A percentile compares a stretch with the other conserved stretches of the same genome.
Evolutionary conservation across 805 yeast genomes (phyloP).

Genomic region (Lipomyces spencermartinsiae): DNA sequence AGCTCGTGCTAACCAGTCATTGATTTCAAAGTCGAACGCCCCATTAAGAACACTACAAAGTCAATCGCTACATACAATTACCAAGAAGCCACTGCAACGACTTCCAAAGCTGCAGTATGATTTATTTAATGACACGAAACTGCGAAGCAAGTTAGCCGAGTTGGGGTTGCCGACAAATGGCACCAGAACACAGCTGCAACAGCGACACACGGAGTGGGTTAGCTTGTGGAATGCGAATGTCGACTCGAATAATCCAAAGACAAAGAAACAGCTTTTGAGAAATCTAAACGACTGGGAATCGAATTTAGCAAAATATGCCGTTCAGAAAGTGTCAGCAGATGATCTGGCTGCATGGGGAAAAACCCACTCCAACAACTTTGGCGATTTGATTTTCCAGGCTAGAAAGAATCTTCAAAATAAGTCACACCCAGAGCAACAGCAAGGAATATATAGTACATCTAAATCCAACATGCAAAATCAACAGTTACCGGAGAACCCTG

Average conservation of each 20-base stretch:
- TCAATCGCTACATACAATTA: not conserved
- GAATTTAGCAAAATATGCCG: slow-evolving; percentile 41
- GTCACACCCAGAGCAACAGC: not conserved
- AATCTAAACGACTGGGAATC: slow-evolving; percentile 73
- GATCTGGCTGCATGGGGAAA: slow-evolving; percentile 40
- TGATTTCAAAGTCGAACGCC: not conserved
- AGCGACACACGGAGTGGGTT: slow-evolving; percentile 77
- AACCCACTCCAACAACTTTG: slow-evolving; percentile 39
- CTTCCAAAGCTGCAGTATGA: slow-evolving; percentile 70
- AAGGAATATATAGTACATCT: not conserved
- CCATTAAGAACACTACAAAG: not conserved
- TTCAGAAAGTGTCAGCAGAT: slow-evolving; percentile 34
- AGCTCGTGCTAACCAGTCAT: not conserved
- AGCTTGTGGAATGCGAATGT: slow-evolving; percentile 80
- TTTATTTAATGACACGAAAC: slow-evolving; percentile 61
- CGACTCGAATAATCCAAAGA: slow-evolving; percentile 70
- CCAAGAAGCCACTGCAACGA: slow-evolving; percentile 39
- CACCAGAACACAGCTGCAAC: slow-evolving; percentile 64
- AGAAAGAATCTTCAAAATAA: slow-evolving; percentile 16
- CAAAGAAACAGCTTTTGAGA: slow-evolving; percentile 60
- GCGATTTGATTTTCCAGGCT: slow-evolving; percentile 40
- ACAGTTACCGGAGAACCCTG: not conserved
- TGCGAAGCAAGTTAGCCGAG: slow-evolving; percentile 64
- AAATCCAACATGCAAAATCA: not conserved
- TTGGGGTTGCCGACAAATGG: slow-evolving; percentile 69